A percentile compares a stretch with the other conserved stretches of the same genome.
Conservation (phyloP, 805 yeast genomes). For the Kuraishia cidri region DNA sequence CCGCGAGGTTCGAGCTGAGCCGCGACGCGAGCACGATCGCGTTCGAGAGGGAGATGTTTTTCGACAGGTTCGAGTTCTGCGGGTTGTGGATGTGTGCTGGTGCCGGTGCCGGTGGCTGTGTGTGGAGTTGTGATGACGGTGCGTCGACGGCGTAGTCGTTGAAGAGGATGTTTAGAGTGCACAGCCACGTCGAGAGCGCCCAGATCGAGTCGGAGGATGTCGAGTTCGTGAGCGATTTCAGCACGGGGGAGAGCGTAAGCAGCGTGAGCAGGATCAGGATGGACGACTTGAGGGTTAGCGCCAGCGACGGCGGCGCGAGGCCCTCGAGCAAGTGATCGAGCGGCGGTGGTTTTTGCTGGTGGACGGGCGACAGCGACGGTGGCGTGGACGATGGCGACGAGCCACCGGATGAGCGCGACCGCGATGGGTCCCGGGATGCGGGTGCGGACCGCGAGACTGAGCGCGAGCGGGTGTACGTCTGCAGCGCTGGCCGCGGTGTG, state of each 20-base stretch:
- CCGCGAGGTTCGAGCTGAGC: slow-evolving; percentile 60
- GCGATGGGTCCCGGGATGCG: neutral
- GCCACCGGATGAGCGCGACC: neutral
- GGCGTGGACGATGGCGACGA: too few species aligned
- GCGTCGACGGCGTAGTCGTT: slow-evolving; percentile 56
- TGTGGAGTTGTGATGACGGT: neutral
- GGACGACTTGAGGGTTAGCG: slow-evolving; percentile 49
- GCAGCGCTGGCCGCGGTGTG: neutral
- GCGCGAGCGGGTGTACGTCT: too few species aligned
- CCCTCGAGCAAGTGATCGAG: slow-evolving; percentile 8
- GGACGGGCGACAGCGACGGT: too few species aligned
- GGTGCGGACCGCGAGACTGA: neutral
- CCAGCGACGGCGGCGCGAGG: slow-evolving; percentile 16
- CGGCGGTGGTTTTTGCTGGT: too few species aligned
- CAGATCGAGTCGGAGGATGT: slow-evolving; percentile 93
- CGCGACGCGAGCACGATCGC: slow-evolving; percentile 91
- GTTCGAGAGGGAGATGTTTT: slow-evolving; percentile 76
- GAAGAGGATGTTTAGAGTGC: slow-evolving; percentile 55
- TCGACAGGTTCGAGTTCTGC: slow-evolving; percentile 50
- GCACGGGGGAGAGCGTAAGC: slow-evolving; percentile 78
- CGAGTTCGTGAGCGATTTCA: slow-evolving; percentile 79
- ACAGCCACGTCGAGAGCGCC: slow-evolving; percentile 81
- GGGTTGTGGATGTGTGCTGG: slow-evolving; percentile 1
- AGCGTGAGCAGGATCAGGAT: slow-evolving; percentile 60
- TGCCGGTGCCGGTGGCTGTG: slow-evolving; percentile 1